These are phyloP conservation scores for Podaxis sp. DNA, from an alignment of 768 basidiomycete genomes.

Conservation along the genomic window DNA sequence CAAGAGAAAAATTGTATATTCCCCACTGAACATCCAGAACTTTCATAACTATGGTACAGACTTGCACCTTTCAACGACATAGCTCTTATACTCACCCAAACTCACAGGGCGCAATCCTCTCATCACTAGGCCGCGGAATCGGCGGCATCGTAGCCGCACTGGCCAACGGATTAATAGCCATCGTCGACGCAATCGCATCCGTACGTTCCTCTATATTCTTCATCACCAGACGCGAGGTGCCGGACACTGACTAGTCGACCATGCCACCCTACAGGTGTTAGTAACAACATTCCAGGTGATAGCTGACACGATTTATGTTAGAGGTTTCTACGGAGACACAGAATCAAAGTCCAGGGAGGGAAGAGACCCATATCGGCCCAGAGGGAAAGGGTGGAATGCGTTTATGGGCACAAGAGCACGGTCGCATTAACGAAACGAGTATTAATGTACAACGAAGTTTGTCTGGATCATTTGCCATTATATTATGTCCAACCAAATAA, in stretches of 20 bases:
- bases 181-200: conserved; percentile 53
- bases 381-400: background rate
- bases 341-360: background rate
- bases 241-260: background rate
- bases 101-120: background rate
- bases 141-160: background rate
- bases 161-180: conserved; percentile 35
- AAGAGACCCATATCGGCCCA: background rate
- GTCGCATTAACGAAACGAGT: background rate
- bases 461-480: background rate
- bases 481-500: background rate
- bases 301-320: conserved; percentile 47
- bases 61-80: background rate
- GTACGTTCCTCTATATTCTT: conserved; percentile 32
- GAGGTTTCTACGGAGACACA: conserved; percentile 27
- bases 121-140: background rate
- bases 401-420: background rate
- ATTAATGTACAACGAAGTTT: background rate
- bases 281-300: conserved; percentile 64
- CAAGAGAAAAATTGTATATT: background rate
- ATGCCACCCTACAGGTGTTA: conserved; percentile 40
- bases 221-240: too few species aligned
- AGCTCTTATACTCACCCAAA: background rate
- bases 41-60: background rate
- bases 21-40: background rate